Percentiles rank a stretch among this genome's conserved stretches.
Conservation (phyloP, 129 eudicot species). For the Saposhnikovia divaricata region DNA sequence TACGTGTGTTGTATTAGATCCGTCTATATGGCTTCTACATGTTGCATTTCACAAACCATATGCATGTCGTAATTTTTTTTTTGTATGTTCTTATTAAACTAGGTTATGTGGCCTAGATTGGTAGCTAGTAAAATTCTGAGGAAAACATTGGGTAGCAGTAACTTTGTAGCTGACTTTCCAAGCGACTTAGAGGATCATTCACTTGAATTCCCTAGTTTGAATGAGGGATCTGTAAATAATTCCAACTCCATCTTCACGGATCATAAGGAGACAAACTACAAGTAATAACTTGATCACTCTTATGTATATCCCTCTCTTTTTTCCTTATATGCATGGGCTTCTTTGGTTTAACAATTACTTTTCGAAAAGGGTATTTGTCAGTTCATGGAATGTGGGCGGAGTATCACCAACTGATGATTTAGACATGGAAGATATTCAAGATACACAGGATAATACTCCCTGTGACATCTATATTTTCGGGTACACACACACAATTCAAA, state of each 20-base stretch:
- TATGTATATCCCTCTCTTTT: not conserved
- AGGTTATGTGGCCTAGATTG: constrained; percentile 63
- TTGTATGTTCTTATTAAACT: not conserved
- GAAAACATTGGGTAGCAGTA: constrained; percentile 32
- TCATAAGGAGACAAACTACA: constrained; percentile 29
- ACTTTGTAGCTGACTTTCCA: constrained; percentile 54
- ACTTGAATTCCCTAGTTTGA: constrained; percentile 29
- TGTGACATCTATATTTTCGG: constrained; percentile 65
- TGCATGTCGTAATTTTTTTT: not conserved
- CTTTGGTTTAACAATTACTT: not conserved
- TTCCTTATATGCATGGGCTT: not conserved
- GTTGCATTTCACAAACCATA: not conserved
- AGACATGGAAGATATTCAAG: constrained; percentile 45
- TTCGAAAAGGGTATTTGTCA: constrained; percentile 40
- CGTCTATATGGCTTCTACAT: not conserved
- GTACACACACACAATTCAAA: constrained; percentile 14
- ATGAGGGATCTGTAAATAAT: constrained; percentile 6
- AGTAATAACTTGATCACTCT: constrained; percentile 17
- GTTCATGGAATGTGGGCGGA: constrained; percentile 76
- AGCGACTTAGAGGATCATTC: constrained; percentile 19
- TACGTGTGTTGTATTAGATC: constrained; percentile 25
- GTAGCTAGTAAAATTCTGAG: constrained; percentile 40
- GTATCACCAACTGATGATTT: constrained; percentile 38
- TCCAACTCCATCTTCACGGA: constrained; percentile 13
- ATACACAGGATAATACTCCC: constrained; percentile 17